Evolutionary conservation across 768 basidiomycete genomes (phyloP).

Genomic region (Rhizopogon sp.): DNA sequence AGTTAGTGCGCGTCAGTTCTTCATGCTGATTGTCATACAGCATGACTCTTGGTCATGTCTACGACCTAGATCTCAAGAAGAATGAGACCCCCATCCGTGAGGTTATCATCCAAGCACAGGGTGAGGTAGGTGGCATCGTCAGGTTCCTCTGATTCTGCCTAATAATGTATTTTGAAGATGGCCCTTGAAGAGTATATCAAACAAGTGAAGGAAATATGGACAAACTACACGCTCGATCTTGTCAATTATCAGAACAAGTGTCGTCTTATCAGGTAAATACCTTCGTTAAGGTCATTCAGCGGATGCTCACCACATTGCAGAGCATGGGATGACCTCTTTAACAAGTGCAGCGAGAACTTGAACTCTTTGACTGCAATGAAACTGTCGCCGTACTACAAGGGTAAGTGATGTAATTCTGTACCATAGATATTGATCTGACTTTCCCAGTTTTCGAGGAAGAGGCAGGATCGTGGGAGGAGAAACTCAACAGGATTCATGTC

Average conservation of each 20-base stretch:
- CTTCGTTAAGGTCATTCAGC: not conserved
- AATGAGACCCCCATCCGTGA: constrained; percentile 92
- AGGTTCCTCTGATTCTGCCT: not conserved
- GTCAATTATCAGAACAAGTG: constrained; percentile 99
- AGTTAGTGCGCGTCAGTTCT: constrained; percentile 8
- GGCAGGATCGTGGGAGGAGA: constrained; percentile 94
- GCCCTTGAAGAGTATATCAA: constrained; percentile 93
- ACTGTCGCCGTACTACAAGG: constrained; percentile 96
- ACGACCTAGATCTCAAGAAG: constrained; percentile 92
- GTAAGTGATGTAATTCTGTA: constrained; percentile 29
- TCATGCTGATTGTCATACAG: constrained; percentile 34
- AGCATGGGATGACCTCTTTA: constrained; percentile 97
- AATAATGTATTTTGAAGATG: constrained; percentile 51
- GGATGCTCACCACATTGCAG: constrained; percentile 32
- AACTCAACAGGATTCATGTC: constrained; percentile 93
- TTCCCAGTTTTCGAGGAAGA: constrained; percentile 82
- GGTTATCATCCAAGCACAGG: constrained; percentile 94
- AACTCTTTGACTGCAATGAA: constrained; percentile 98
- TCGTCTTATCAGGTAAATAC: constrained; percentile 75
- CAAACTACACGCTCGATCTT: constrained; percentile 89
- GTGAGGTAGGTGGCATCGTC: constrained; percentile 57
- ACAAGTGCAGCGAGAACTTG: constrained; percentile 94
- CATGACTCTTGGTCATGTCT: constrained; percentile 94
- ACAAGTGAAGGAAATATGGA: constrained; percentile 97
- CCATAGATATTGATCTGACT: constrained; percentile 1